These are phyloP conservation scores for Curvularia eragrostidis DNA, from an alignment of 2,329 filamentous ascomycete species.

Conservation along the genomic window DNA sequence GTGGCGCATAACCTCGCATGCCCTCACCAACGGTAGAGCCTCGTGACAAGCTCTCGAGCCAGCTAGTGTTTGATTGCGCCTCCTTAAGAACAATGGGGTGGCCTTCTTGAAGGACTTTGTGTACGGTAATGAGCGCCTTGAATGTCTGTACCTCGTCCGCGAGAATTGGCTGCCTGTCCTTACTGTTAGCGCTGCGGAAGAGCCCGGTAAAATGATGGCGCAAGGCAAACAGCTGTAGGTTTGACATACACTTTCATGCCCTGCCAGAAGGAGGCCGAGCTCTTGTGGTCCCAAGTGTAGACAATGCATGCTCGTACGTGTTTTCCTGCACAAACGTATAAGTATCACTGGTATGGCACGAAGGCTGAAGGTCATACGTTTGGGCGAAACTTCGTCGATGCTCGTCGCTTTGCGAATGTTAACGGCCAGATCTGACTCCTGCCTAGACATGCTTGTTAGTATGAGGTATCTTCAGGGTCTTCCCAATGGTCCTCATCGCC, in stretches of 20 bases:
- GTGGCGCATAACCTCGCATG: slow-evolving; percentile 82
- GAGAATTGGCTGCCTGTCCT: slow-evolving; percentile 86
- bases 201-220: neutral
- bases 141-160: slow-evolving; percentile 99
- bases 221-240: neutral
- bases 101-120: slow-evolving; percentile 97
- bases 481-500: neutral
- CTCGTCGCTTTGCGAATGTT: slow-evolving; percentile 73
- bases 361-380: slow-evolving; percentile 58
- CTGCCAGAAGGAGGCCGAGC: slow-evolving; percentile 91
- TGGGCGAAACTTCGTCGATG: slow-evolving; percentile 71
- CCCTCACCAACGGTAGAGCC: slow-evolving; percentile 80
- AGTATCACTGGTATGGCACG: slow-evolving; percentile 31
- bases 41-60: slow-evolving; percentile 91
- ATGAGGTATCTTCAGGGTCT: neutral
- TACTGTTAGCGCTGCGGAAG: slow-evolving; percentile 21
- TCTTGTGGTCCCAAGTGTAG: slow-evolving; percentile 99
- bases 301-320: slow-evolving; percentile 98
- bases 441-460: slow-evolving; percentile 47
- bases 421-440: slow-evolving; percentile 69
- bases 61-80: slow-evolving; percentile 84
- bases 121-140: slow-evolving; percentile 95
- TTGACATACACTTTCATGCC: slow-evolving; percentile 91
- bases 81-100: slow-evolving; percentile 88
- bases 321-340: slow-evolving; percentile 64